These are phyloP conservation scores for Sordariomycetes sp. DNA, from an alignment of 2,329 filamentous ascomycete species.

Conservation along the genomic window DNA sequence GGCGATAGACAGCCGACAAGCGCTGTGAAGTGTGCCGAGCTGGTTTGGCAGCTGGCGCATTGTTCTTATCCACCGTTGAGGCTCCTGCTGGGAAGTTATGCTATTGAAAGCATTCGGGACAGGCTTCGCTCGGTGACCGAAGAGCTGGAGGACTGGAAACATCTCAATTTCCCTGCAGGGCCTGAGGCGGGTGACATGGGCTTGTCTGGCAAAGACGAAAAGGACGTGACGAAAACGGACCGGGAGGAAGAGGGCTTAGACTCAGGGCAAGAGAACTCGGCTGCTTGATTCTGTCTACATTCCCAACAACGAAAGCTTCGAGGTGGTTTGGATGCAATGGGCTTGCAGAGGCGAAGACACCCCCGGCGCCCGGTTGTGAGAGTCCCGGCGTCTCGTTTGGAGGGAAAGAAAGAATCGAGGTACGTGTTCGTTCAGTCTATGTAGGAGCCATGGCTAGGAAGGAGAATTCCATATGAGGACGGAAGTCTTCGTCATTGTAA, in stretches of 20 bases:
- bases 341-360: too few relatives aligned
- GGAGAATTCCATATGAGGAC: not conserved
- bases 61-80: constrained; percentile 87
- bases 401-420: not conserved
- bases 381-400: not conserved
- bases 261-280: not conserved
- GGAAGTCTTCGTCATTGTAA: not conserved
- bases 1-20: constrained; percentile 87
- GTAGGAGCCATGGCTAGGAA: not conserved
- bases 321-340: too few relatives aligned
- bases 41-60: constrained; percentile 91
- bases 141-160: constrained; percentile 89
- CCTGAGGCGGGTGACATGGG: constrained; percentile 6
- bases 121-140: constrained; percentile 83
- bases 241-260: constrained; percentile 1
- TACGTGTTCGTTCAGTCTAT: not conserved
- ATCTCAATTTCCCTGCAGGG: constrained; percentile 49
- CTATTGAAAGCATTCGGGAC: constrained; percentile 91
- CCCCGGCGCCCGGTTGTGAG: too few relatives aligned
- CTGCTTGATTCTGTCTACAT: not conserved
- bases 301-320: not conserved
- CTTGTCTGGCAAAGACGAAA: constrained; percentile 3
- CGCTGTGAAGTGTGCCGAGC: constrained; percentile 82
- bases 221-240: constrained; percentile 7
- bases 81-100: constrained; percentile 82